These are phyloP conservation scores for Paramecium primaurelia DNA, from an alignment of 73 alveolate genomes.

Conservation along the genomic window DNA sequence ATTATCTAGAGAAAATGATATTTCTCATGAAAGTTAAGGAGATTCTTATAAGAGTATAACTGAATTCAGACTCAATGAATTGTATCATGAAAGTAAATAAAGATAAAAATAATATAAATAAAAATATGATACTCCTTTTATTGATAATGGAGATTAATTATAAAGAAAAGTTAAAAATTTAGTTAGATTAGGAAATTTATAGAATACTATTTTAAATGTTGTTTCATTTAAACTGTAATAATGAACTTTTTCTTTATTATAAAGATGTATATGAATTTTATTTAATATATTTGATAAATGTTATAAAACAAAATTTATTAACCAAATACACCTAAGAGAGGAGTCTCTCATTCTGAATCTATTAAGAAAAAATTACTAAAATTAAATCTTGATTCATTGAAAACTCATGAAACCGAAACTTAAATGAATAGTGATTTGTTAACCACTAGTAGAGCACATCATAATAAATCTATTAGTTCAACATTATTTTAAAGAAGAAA, in stretches of 20 bases:
- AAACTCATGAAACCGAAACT: constrained; percentile 21
- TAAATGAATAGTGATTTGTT: background rate
- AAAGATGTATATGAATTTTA: background rate
- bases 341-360: background rate
- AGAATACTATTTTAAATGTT: background rate
- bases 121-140: background rate
- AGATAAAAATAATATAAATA: constrained; percentile 22
- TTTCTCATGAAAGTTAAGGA: background rate
- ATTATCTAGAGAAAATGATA: background rate
- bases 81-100: constrained; percentile 33
- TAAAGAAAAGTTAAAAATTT: constrained; percentile 25
- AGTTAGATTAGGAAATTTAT: constrained; percentile 16
- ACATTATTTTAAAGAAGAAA: background rate
- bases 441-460: constrained; percentile 1
- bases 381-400: background rate
- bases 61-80: constrained; percentile 31
- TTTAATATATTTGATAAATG: background rate
- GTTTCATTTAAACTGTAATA: background rate
- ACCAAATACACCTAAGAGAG: background rate
- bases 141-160: constrained; percentile 30
- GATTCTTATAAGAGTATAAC: constrained; percentile 37
- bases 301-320: constrained; percentile 26
- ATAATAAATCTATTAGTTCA: background rate
- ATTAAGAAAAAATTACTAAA: background rate
- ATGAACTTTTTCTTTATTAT: background rate